These are phyloP conservation scores for Trichoderma sp. DNA, from an alignment of 2,329 filamentous ascomycete genomes.

Conservation along the genomic window DNA sequence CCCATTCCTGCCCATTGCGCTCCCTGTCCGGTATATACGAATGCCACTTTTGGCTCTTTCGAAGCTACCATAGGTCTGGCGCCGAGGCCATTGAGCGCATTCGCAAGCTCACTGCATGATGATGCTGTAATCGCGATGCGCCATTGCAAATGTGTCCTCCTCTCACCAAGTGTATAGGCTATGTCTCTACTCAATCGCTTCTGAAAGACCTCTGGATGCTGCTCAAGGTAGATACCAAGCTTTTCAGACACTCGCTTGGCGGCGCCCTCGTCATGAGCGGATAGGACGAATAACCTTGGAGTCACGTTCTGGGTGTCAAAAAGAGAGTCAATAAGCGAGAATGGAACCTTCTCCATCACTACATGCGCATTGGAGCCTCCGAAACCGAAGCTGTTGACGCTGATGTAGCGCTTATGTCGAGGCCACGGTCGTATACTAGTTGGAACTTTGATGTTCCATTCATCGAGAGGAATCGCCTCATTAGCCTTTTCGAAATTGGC, in stretches of 20 bases:
- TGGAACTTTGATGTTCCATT: conserved; percentile 50
- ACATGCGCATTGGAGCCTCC: conserved; percentile 46
- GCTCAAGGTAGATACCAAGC: conserved; percentile 40
- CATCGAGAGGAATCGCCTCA: conserved; percentile 46
- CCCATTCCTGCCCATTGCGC: conserved; percentile 41
- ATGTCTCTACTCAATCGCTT: conserved; percentile 44
- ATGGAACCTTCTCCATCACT: conserved; percentile 33
- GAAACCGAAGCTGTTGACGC: conserved; percentile 49
- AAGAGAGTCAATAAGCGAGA: conserved; percentile 12
- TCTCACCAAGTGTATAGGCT: conserved; percentile 47
- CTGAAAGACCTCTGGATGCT: conserved; percentile 42
- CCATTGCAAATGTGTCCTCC: conserved; percentile 44
- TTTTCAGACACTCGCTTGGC: conserved; percentile 31
- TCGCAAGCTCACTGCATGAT: conserved; percentile 44
- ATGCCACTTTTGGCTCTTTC: conserved; percentile 27
- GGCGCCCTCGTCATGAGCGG: conserved; percentile 38
- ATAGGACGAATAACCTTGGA: conserved; percentile 43
- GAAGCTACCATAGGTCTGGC: conserved; percentile 22
- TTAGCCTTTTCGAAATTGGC: conserved; percentile 50
- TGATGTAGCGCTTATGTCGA: conserved; percentile 47
- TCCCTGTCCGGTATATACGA: conserved; percentile 42
- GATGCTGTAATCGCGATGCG: conserved; percentile 43
- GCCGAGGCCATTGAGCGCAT: conserved; percentile 38
- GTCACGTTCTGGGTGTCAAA: conserved; percentile 21
- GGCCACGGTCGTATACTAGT: conserved; percentile 45